Evolutionary conservation across 352 stramenopile species (phyloP), one percentile per base, ranked within the genome.

Genomic region (Globisporangium orthogonon): DNA sequence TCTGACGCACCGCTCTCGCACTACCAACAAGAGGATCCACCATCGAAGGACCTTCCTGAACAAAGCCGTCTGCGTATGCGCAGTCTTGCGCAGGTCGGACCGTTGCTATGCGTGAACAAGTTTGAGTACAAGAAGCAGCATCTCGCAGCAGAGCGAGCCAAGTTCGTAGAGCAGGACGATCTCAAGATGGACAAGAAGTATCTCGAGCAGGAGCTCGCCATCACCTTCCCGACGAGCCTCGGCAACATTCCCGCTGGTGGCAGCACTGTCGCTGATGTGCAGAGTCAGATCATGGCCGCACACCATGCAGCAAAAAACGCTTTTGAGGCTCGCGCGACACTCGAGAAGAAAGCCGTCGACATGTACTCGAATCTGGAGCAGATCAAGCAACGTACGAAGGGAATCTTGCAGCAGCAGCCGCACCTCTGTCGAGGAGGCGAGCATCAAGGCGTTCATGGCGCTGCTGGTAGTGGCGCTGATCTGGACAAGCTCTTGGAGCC

Each of bases 161-260:
- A 62, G 3, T 84, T 89, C 31, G 51, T 66, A 11, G 68, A 83
- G 47, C 55, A 66, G 5, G 63, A 69, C 17, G 76, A 84, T 35
- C 53, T 86, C 40, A 71, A 69, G 43, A 86, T 86, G 70, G 72
- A 84, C 61, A 81, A 81, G 17, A 49, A 66, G 17, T 87, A 89
- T 45, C 60, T 89, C 23, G 72, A 86, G 51, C 68, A 76, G 5
- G 74, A 87, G 29, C 71, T 87, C 2, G 69, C 68, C 4, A 82
- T 81, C 49, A 68, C 60, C 4, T 71, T 73, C 23, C 67, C 67
- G 18, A 59, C 63, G 9, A 50, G 52, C 30, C 66, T 68, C 5
- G 67, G 56, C 33, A 45, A 30, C 28, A 31, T 52, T 37, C 35
- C 23, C 47, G 3, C 64, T 28, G 4, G 14, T 7, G 70, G 44